A percentile compares a stretch with the other conserved stretches of the same genome.
Evolutionary conservation across 495 filamentous ascomycete genomes (phyloP).

Genomic region (Aspergillus homomorphus): DNA sequence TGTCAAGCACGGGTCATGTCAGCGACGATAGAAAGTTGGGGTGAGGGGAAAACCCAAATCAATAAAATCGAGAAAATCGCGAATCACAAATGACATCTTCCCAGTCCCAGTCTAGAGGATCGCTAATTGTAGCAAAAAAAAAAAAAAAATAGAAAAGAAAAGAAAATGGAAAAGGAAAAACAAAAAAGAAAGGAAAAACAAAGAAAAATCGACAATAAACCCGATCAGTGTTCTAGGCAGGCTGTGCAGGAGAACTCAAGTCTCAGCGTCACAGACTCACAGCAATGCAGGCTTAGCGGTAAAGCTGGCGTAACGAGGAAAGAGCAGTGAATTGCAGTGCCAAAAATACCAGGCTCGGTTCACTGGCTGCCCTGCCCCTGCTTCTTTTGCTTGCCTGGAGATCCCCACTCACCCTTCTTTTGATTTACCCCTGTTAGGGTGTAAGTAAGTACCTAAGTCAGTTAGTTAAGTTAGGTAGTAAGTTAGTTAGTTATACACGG

Average conservation of each 20-base stretch:
- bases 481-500: background rate
- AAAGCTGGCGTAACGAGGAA: slow-evolving; percentile 7
- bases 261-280: too few relatives aligned
- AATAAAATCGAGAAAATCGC: slow-evolving; percentile 1
- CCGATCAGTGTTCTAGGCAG: slow-evolving; percentile 9
- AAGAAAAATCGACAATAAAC: background rate
- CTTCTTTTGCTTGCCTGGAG: slow-evolving; percentile 5
- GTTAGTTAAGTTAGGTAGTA: background rate
- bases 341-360: slow-evolving; percentile 21
- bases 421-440: background rate
- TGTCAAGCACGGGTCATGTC: background rate
- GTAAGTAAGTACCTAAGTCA: too few relatives aligned
- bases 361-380: slow-evolving; percentile 20
- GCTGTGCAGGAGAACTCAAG: slow-evolving; percentile 7
- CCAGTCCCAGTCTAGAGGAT: slow-evolving; percentile 3
- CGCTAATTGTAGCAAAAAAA: slow-evolving; percentile 9
- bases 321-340: slow-evolving; percentile 7
- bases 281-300: slow-evolving; percentile 14
- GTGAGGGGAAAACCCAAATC: background rate
- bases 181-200: background rate
- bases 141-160: slow-evolving; percentile 1
- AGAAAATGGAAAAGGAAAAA: slow-evolving; percentile 7
- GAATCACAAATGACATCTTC: background rate
- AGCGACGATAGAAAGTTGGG: background rate
- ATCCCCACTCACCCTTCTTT: slow-evolving; percentile 17